These are phyloP conservation scores for Leccinum disarticulatum DNA, from an alignment of 768 basidiomycete species.

Conservation along the genomic window DNA sequence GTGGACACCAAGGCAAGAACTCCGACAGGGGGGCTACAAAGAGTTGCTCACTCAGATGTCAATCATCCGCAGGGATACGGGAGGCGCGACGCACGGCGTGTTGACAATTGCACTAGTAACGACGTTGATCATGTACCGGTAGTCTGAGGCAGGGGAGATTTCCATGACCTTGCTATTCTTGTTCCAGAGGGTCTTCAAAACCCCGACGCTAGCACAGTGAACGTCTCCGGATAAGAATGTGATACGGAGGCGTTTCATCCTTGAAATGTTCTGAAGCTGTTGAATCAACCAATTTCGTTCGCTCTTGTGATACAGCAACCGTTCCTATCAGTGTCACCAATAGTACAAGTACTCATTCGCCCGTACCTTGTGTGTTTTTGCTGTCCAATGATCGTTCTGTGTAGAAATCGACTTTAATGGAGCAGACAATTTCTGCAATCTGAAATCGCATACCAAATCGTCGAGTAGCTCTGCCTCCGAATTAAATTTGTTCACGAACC, in stretches of 20 bases:
- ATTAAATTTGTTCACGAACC: constrained; percentile 90
- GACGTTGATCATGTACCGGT: constrained; percentile 89
- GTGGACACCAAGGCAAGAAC: constrained; percentile 82
- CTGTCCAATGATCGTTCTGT: constrained; percentile 93
- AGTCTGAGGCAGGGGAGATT: constrained; percentile 56
- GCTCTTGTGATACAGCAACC: constrained; percentile 45
- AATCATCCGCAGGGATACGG: background rate
- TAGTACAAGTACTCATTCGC: background rate
- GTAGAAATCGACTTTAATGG: constrained; percentile 47
- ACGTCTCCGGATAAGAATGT: constrained; percentile 92
- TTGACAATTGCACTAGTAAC: constrained; percentile 95
- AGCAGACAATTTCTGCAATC: constrained; percentile 25
- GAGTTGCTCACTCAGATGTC: background rate
- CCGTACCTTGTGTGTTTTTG: constrained; percentile 69
- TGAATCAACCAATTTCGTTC: constrained; percentile 90
- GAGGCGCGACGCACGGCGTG: constrained; percentile 65
- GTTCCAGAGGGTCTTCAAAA: constrained; percentile 64
- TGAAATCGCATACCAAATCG: constrained; percentile 62
- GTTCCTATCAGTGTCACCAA: background rate
- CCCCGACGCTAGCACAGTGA: constrained; percentile 83
- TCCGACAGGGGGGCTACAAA: constrained; percentile 53
- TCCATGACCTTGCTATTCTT: constrained; percentile 42
- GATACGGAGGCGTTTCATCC: constrained; percentile 64
- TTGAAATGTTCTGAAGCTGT: constrained; percentile 73
- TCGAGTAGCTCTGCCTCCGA: constrained; percentile 92